A percentile compares a stretch with the other conserved stretches of the same genome.
phyloP scores from a whole-genome alignment of 768 basidiomycete species.

The Xerocomus potaroensis region DNA sequence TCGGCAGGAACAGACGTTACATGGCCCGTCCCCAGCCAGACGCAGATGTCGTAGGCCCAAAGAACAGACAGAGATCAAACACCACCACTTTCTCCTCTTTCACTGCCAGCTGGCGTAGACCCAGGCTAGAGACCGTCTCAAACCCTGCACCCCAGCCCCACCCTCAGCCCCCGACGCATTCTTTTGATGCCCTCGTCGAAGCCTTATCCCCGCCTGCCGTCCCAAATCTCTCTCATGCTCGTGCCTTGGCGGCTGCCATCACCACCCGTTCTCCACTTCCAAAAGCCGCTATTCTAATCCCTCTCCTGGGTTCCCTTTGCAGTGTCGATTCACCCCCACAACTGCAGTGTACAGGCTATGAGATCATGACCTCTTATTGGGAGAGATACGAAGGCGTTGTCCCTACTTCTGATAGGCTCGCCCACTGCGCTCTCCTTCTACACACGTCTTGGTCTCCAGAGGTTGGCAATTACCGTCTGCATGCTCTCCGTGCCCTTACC shows the following conservation, averaged over 20 bases:
- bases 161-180: slow-evolving; percentile 19
- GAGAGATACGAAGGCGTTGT: slow-evolving; percentile 50
- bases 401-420: slow-evolving; percentile 54
- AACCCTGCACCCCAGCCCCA: slow-evolving; percentile 27
- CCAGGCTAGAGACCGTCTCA: slow-evolving; percentile 28
- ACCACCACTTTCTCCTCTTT: slow-evolving; percentile 40
- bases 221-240: slow-evolving; percentile 63
- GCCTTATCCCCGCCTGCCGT: slow-evolving; percentile 50
- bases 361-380: slow-evolving; percentile 67
- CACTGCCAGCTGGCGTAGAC: slow-evolving; percentile 36
- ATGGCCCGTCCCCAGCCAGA: slow-evolving; percentile 33
- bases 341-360: slow-evolving; percentile 65
- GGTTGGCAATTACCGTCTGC: slow-evolving; percentile 66
- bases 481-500: slow-evolving; percentile 63
- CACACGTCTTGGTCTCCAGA: slow-evolving; percentile 56
- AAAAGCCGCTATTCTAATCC: slow-evolving; percentile 46
- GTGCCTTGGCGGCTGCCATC: slow-evolving; percentile 51
- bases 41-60: slow-evolving; percentile 28
- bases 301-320: slow-evolving; percentile 61
- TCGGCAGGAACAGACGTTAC: slow-evolving; percentile 14
- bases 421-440: slow-evolving; percentile 63
- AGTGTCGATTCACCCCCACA: slow-evolving; percentile 46
- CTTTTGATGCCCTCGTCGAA: slow-evolving; percentile 46
- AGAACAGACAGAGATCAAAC: slow-evolving; percentile 38
- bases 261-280: slow-evolving; percentile 54